phyloP scores from a whole-genome alignment of 2,329 filamentous ascomycete species.

The Monilinia fructicola region DNA sequence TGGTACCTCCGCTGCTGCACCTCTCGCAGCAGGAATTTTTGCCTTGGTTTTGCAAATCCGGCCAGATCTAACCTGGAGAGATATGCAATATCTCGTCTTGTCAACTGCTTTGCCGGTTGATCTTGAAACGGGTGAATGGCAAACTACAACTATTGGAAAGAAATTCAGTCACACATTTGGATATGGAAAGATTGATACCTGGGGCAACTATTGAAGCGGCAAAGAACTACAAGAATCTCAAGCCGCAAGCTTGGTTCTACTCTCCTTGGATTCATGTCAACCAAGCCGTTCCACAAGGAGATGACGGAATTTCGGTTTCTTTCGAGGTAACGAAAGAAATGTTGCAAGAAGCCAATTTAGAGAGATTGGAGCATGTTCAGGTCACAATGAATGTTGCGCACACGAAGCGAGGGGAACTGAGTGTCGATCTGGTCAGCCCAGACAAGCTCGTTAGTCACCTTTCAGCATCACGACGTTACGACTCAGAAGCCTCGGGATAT shows the following conservation, averaged over 20 bases:
- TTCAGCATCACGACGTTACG: constrained; percentile 69
- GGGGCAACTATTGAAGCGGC: constrained; percentile 80
- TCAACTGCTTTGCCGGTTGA: constrained; percentile 81
- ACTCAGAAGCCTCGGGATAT: constrained; percentile 70
- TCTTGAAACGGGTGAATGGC: constrained; percentile 72
- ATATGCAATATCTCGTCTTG: constrained; percentile 88
- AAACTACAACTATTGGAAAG: constrained; percentile 75
- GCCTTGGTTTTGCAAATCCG: constrained; percentile 82
- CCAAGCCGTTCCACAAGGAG: constrained; percentile 79
- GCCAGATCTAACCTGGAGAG: constrained; percentile 87
- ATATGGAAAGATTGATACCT: constrained; percentile 93
- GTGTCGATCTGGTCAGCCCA: constrained; percentile 87
- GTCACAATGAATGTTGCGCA: constrained; percentile 97
- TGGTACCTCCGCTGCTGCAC: constrained; percentile 92
- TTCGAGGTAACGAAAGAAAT: constrained; percentile 81
- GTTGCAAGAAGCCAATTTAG: constrained; percentile 79
- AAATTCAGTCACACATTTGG: constrained; percentile 93
- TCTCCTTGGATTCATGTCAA: constrained; percentile 93
- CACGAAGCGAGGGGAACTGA: constrained; percentile 82
- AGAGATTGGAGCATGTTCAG: constrained; percentile 88
- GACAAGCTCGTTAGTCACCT: constrained; percentile 79
- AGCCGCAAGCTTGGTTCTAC: constrained; percentile 92
- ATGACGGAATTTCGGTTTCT: constrained; percentile 72
- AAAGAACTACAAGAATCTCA: constrained; percentile 82
- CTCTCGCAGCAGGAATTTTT: constrained; percentile 87